Conservation (phyloP, 2,329 filamentous ascomycete species). For the Simplicillium aogashimaense region DNA sequence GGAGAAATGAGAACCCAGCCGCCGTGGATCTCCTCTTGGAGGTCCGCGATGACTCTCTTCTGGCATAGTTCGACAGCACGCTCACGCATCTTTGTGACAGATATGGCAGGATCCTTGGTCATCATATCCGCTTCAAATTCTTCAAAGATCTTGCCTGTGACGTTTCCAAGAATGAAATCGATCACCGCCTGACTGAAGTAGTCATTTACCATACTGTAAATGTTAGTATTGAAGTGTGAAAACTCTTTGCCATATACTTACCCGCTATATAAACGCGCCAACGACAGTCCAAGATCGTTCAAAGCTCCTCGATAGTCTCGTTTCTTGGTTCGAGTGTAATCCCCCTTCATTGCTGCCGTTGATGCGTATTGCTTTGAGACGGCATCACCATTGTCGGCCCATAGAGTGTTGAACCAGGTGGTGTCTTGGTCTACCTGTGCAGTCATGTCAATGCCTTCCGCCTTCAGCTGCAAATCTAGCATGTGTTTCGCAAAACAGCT, state of each 20-base stretch:
- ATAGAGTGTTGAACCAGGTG: conserved; percentile 90
- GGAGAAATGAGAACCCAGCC: conserved; percentile 87
- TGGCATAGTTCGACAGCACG: conserved; percentile 84
- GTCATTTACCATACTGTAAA: conserved; percentile 83
- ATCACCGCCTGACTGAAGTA: conserved; percentile 95
- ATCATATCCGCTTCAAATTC: conserved; percentile 94
- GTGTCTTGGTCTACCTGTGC: conserved; percentile 69
- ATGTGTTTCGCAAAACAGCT: conserved; percentile 80
- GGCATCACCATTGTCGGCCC: conserved; percentile 96
- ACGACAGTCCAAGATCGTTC: conserved; percentile 80
- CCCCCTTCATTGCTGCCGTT: conserved; percentile 90
- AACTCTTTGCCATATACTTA: conserved; percentile 27
- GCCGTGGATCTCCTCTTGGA: conserved; percentile 74
- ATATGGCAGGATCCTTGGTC: conserved; percentile 83
- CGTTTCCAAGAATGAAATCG: conserved; percentile 86
- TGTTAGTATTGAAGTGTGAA: conserved; percentile 2
- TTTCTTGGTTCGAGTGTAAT: conserved; percentile 87
- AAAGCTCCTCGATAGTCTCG: conserved; percentile 84
- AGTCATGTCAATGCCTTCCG: conserved; percentile 67
- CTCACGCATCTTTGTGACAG: conserved; percentile 73
- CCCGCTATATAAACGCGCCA: conserved; percentile 66
- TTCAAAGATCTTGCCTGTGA: conserved; percentile 75
- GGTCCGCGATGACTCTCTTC: conserved; percentile 75
- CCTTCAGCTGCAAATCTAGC: conserved; percentile 68
- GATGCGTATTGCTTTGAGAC: conserved; percentile 94